Base-by-base conservation (phyloP, 768 basidiomycete species). In the Xanthoconium purpureum region DNA sequence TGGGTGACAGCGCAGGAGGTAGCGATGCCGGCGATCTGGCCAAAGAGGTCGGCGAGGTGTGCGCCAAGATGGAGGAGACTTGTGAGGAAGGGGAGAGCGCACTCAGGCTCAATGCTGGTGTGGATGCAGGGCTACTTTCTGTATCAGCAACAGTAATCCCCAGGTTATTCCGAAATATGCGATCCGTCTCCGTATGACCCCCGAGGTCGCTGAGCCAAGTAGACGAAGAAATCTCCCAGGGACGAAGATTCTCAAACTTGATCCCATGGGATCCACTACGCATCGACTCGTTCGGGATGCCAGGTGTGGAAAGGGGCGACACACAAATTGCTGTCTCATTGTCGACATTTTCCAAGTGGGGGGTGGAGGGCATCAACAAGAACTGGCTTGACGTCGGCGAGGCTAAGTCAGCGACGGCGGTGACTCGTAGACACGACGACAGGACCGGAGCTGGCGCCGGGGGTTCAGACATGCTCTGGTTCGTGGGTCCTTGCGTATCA, bases 141-240 rank as follows among this genome's bases (percentile, higher is more conserved):
- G 64, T 57, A 50, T 60, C 62, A 8, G 39, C 17, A 36, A 30
- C 62, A 43, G 47, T 38, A 15, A 60, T 54, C 15, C 54, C 62
- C 6, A 63, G 53, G 55, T 66, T 66, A 5, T 57, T 52, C 33
- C 62, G 67, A 55, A 71, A 73, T 47, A 71, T 59, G 49, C 63
- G 66, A 52, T 73, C 70, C 7, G 67, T 70, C 44, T 71, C 69
- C 20, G 63, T 70, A 48, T 67, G 50, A 50, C 67, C 67, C 29
- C 70, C 71, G 50, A 70, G 68, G 51, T 70, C 71, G 47, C 55
- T 66, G 52, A 70, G 70, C 70, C 72, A 68, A 47, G 61, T 72
- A 29, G 71, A 62, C 13, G 64, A 55, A 48, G 62, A 52, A 30
- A 59, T 46, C 45, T 57, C 58, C 61, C 68, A 66, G 48, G 62